Percentiles rank a stretch among this genome's conserved stretches.
Conservation (phyloP, 371 early-diverging fungal genomes). For the Batkoa obscura region DNA sequence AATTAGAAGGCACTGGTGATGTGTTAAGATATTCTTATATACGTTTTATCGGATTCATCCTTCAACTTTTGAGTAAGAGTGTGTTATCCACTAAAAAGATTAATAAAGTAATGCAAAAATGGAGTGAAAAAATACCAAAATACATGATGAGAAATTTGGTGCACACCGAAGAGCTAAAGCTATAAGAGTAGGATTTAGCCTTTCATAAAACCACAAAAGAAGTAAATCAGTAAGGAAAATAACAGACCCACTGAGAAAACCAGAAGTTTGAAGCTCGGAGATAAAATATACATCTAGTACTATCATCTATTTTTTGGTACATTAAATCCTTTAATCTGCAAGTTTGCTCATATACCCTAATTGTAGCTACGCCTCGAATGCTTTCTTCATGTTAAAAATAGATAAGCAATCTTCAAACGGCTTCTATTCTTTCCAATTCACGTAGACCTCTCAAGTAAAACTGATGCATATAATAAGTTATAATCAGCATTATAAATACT, state of each 20-base stretch:
- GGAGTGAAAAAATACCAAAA: conserved; percentile 11
- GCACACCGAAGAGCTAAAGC: conserved; percentile 59
- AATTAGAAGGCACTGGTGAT: conserved; percentile 31
- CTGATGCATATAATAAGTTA: conserved; percentile 25
- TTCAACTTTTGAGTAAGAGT: conserved; percentile 28
- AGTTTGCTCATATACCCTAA: conserved; percentile 55
- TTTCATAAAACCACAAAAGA: conserved; percentile 16
- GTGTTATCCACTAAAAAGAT: conserved; percentile 15
- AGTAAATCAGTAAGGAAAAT: conserved; percentile 30
- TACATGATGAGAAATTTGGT: conserved; percentile 38
- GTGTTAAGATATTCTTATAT: conserved; percentile 31
- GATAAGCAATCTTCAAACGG: conserved; percentile 49
- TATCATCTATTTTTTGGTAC: conserved; percentile 26
- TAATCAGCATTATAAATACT: conserved; percentile 10
- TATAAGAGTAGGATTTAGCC: conserved; percentile 42
- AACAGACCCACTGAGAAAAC: conserved; percentile 47
- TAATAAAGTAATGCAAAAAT: conserved; percentile 10
- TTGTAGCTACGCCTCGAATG: conserved; percentile 41
- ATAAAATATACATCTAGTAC: conserved; percentile 48
- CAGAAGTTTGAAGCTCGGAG: conserved; percentile 66
- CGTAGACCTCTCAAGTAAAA: conserved; percentile 49
- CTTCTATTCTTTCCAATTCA: conserved; percentile 63
- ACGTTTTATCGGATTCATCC: conserved; percentile 47
- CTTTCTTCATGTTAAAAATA: conserved; percentile 62
- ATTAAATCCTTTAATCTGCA: conserved; percentile 31